Conservation (phyloP, 495 filamentous ascomycete species). For the Talaromyces stipitatus region DNA sequence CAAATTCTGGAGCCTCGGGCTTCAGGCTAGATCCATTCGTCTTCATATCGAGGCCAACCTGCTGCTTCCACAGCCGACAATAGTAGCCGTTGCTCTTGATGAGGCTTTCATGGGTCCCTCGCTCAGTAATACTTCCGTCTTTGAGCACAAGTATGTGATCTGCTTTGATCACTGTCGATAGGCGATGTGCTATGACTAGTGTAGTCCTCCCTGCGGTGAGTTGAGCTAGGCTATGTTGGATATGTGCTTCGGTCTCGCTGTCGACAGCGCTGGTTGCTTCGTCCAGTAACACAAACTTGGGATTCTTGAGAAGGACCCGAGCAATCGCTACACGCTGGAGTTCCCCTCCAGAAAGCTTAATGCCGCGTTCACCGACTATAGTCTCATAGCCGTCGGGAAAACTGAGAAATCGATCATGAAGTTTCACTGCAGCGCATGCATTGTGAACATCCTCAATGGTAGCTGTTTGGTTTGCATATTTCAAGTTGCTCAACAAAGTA, state of each 20-base stretch:
- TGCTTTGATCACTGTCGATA: constrained; percentile 88
- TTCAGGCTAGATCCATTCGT: constrained; percentile 34
- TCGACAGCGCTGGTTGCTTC: constrained; percentile 92
- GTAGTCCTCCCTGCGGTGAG: constrained; percentile 85
- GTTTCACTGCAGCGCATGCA: constrained; percentile 62
- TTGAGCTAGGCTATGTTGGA: constrained; percentile 84
- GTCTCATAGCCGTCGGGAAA: constrained; percentile 90
- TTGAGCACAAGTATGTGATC: constrained; percentile 95
- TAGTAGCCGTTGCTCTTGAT: constrained; percentile 56
- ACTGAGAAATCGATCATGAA: constrained; percentile 79
- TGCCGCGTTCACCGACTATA: constrained; percentile 89
- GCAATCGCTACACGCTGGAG: constrained; percentile 91
- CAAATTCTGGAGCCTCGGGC: constrained; percentile 48
- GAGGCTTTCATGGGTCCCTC: constrained; percentile 70
- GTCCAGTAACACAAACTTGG: constrained; percentile 90
- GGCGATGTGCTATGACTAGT: constrained; percentile 88
- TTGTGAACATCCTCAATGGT: constrained; percentile 55
- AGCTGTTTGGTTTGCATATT: constrained; percentile 81
- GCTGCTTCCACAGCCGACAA: constrained; percentile 57
- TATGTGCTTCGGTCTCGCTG: constrained; percentile 88
- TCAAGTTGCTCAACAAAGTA: constrained; percentile 81
- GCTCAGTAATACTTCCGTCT: constrained; percentile 75
- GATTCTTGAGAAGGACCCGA: constrained; percentile 83
- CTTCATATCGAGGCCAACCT: neutral
- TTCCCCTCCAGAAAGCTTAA: constrained; percentile 87